Conservation (phyloP, 768 basidiomycete species). For the Galerina marginata region DNA sequence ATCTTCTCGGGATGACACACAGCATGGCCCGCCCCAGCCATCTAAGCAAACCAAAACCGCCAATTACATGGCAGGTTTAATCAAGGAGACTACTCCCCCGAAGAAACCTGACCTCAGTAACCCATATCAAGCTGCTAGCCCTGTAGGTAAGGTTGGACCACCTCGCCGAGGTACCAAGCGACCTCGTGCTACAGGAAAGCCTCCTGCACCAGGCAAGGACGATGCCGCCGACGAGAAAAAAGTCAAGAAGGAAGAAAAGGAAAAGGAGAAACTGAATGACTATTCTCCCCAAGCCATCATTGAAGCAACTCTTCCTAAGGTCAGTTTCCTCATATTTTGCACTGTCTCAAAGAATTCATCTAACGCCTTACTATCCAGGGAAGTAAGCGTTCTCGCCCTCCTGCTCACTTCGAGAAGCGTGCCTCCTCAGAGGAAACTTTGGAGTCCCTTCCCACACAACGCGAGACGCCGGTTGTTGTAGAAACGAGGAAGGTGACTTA, state of each 20-base stretch:
- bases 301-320: conserved; percentile 79
- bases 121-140: conserved; percentile 78
- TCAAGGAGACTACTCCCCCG: conserved; percentile 71
- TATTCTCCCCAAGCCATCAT: conserved; percentile 71
- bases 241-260: conserved; percentile 28
- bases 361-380: conserved; percentile 48
- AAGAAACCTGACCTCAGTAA: conserved; percentile 74
- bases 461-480: conserved; percentile 16
- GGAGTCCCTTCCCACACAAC: conserved; percentile 15
- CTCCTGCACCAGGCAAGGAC: conserved; percentile 34
- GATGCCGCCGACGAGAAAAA: conserved; percentile 31
- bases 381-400: conserved; percentile 78
- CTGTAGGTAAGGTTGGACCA: conserved; percentile 53
- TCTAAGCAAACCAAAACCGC: conserved; percentile 68
- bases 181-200: conserved; percentile 46
- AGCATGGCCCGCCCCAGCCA: conserved; percentile 34
- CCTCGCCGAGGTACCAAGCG: conserved; percentile 51
- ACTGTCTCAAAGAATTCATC: neutral
- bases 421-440: conserved; percentile 12
- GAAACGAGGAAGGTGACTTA: conserved; percentile 22
- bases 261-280: conserved; percentile 35
- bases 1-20: conserved; percentile 39
- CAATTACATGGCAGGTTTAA: conserved; percentile 68
- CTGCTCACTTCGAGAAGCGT: conserved; percentile 54
- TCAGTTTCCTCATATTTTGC: conserved; percentile 31